Evolutionary conservation across 768 basidiomycete species (phyloP), one percentile per base, ranked within the genome.

Genomic region (Scleroderma citrinum): DNA sequence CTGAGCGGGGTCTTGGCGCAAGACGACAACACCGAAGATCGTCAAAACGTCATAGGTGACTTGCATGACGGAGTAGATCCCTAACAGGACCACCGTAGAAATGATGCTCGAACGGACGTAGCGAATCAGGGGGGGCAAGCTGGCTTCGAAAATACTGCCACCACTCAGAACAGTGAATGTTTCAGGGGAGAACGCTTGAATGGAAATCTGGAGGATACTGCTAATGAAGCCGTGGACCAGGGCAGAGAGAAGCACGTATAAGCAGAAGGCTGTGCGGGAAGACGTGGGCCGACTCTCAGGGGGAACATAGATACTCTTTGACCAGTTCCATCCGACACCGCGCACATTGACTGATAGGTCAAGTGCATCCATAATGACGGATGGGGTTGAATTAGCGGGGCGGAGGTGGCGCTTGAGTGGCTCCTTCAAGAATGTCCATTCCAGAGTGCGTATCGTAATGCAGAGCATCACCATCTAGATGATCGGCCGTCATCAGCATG

Each of bases 271-370:
- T 1, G 50, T 16, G 8, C 60, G 69, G 19, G 75, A 70, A 1
- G 59, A n/a, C n/a, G n/a, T 51, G 2, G 72, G 68, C 17, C 76
- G 74, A 10, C 66, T 71, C 53, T 77, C 74, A 5, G 49, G 61
- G 5, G 68, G 62, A 21, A 65, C 31, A 41, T 58, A 46, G 10
- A 59, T 13, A 21, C 56, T 52, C 24, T 62, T 54, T 2, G 81
- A 78, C 76, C 80, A 83, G 37, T 75, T 66, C 83, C 83, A 85
- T 13, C 79, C 81, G 40, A 69, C 58, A 7, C 83, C 84, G 16
- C 84, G 79, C 13, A 78, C 55, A 51, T 75, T 81, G 55, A 64
- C 67, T 21, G 52, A 53, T 17, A 86, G 70, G 47, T 85, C 81
- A 13, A 74, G 53, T 2, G 75, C 74, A 48, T 85, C 74, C 37